Base-by-base conservation (phyloP, 2,329 filamentous ascomycete species). In the Pseudogymnoascus pannorum region DNA sequence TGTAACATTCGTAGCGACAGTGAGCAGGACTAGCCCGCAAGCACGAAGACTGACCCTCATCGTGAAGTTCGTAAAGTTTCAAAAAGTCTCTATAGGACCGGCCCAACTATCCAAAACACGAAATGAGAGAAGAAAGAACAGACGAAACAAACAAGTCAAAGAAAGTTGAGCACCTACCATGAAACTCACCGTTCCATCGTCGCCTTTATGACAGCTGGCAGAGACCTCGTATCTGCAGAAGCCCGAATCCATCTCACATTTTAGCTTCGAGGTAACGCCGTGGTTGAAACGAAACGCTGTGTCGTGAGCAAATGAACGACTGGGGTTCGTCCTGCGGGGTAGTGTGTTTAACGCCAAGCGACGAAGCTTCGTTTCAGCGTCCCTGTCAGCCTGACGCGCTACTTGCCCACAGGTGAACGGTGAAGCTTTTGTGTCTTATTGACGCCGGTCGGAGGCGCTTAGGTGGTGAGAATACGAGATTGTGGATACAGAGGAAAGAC, bases 1-100 rank as follows among this genome's bases (percentile, higher is more conserved):
- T 9, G 48, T 54, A 54, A 54, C 48, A 54, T 54, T 26, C 9
- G 48, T 26, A 31, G 48, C 48, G 48, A 54, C 26, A 7, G 48
- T 31, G 16, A 54, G 48, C 48, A 54, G 48, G 48, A 54, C 48
- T 54, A 54, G 26, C 48, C 48, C 48, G 48, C 48, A 54, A 54
- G 48, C 26, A 54, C 48, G n/a, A 31, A 54, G 31, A 26, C 11
- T 54, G 48, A 54, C 11, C 26, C 9, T 54, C 48, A 54, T 54
- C 48, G 48, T 54, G 48, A 31, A 31, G n/a, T n/a, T n/a, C n/a
- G n/a, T n/a, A n/a, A 31, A 54, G 26, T 20, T 54, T 54, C 9
- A 33, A 54, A 42, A 54, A 12, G 16, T 20, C 5, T 44, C 26
- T 54, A 33, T 20, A 16, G n/a, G 20, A 54, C 16, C 48, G n/a